Percentiles rank a stretch among this genome's conserved stretches.
Evolutionary conservation across 306 rosid species (phyloP).

Genomic region (Lathyrus sativus): DNA sequence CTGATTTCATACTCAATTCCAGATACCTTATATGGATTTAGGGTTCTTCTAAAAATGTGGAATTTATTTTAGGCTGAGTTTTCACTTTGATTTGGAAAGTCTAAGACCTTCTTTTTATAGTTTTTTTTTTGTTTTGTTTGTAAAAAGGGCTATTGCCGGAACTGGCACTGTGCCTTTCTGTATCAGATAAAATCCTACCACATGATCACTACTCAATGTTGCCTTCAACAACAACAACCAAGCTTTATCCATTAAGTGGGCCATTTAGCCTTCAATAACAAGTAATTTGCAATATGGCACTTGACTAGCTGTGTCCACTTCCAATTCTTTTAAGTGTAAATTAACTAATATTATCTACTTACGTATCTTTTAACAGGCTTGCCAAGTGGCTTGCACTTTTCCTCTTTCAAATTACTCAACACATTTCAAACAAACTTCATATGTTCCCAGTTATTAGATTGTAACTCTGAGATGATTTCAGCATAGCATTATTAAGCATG

Average conservation of each 20-base stretch:
- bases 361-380: neutral
- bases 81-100: conserved; percentile 27
- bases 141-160: neutral
- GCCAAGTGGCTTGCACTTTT: conserved; percentile 16
- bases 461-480: neutral
- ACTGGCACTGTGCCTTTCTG: too few species aligned
- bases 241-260: too few species aligned
- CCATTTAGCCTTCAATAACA: neutral
- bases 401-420: conserved; percentile 19
- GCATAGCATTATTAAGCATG: conserved; percentile 18
- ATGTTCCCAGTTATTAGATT: conserved; percentile 1
- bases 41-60: neutral
- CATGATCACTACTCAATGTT: neutral
- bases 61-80: neutral
- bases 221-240: neutral
- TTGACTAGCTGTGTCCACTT: neutral
- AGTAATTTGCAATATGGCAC: neutral
- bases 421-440: neutral
- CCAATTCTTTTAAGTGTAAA: too few species aligned
- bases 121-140: neutral
- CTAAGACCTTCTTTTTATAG: neutral
- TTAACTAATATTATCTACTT: neutral
- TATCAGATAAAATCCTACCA: too few species aligned
- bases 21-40: neutral
- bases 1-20: neutral